Evolutionary conservation across 2,329 filamentous ascomycete genomes (phyloP), one percentile per base, ranked within the genome.

Genomic region (Lachnellula subtilissima): DNA sequence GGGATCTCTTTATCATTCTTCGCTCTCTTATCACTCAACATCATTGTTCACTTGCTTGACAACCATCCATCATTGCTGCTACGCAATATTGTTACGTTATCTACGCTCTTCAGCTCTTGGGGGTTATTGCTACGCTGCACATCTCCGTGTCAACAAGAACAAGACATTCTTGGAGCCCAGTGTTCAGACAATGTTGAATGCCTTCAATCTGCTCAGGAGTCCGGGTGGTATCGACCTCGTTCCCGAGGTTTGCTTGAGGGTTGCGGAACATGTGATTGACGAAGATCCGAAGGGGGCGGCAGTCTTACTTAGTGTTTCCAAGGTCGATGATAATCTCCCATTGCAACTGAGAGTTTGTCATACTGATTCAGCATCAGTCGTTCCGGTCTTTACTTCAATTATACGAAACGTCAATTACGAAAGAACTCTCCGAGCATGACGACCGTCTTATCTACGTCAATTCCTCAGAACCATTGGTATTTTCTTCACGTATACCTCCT

Each of bases 331-430:
- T 47, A 28, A 42, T 40, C 23, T 43, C 43, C 19, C 7, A 50
- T 17, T 50, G 6, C 32, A 15, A 36, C 14, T 12, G n/a, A 45
- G 23, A 32, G 17, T 8, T 25, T n/a, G 11, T 35, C 28, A 35
- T 42, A 36, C 48, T 48, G 19, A 54, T 22, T 50, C 11, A 9
- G 7, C 28, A 15, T 25, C 39, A 67, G 65, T 54, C 53, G 3
- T 61, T 64, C 35, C n/a, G 60, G 12, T 39, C 35, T 1, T 54
- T 67, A 37, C 57, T 66, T 23, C 60, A 58, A 48, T 43, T 40
- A 3, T 64, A 65, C 43, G 59, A 66, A 43, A 55, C 42, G 9
- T 67, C 65, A 0, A 53, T 65, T 12, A 55, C 54, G 19, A 55
- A 52, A 28, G 48, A 36, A 2, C 14, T 64, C 22, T 39, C 49